A percentile compares a stretch with the other conserved stretches of the same genome.
Conservation (phyloP, 768 basidiomycete genomes). For the Psilocybe tampanensis region DNA sequence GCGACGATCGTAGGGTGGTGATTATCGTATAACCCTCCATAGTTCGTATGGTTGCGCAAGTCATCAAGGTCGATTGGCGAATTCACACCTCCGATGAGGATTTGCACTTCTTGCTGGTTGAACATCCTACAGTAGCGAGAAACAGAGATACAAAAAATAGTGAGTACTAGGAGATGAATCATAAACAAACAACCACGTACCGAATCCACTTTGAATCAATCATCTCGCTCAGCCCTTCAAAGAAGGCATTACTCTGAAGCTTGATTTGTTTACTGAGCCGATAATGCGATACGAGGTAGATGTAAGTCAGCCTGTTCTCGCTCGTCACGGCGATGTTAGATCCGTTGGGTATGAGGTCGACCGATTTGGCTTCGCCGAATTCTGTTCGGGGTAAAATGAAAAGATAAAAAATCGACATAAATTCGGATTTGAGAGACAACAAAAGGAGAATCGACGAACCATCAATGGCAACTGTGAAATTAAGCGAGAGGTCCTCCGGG, state of each 20-base stretch:
- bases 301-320: conserved; percentile 89
- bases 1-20: conserved; percentile 68
- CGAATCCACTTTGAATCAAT: conserved; percentile 89
- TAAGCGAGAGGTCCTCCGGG: conserved; percentile 85
- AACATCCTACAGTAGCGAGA: conserved; percentile 72
- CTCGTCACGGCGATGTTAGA: conserved; percentile 51
- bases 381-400: too few species aligned
- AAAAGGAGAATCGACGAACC: conserved; percentile 47
- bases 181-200: conserved; percentile 34
- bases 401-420: not conserved
- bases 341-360: conserved; percentile 21
- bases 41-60: conserved; percentile 72
- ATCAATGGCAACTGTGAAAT: conserved; percentile 86
- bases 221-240: conserved; percentile 90
- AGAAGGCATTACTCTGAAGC: conserved; percentile 82
- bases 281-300: conserved; percentile 87
- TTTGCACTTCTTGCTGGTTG: conserved; percentile 94
- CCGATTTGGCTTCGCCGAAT: conserved; percentile 20
- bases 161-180: too few species aligned
- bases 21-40: conserved; percentile 79
- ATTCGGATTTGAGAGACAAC: not conserved
- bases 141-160: not conserved
- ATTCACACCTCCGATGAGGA: conserved; percentile 88
- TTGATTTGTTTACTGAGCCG: conserved; percentile 89
- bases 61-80: conserved; percentile 85